These are phyloP conservation scores for Hondaea fermentalgiana DNA, from an alignment of 108 stramenopile genomes.

Conservation along the genomic window DNA sequence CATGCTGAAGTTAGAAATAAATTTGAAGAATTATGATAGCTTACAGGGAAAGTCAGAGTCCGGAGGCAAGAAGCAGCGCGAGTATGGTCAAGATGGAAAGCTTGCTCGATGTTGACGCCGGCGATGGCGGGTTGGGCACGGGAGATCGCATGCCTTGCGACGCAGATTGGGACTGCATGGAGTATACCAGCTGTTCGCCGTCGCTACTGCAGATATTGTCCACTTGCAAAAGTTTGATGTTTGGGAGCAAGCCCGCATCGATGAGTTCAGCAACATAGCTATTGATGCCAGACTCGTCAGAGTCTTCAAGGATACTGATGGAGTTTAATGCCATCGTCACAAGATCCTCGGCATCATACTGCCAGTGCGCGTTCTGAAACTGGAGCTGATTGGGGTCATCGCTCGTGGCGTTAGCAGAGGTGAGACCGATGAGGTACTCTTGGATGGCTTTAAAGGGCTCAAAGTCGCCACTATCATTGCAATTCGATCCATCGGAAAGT, in stretches of 20 bases:
- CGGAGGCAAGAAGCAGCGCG: too few species aligned
- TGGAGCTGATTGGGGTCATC: background rate
- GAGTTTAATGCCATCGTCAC: too few species aligned
- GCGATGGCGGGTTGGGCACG: background rate
- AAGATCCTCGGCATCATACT: background rate
- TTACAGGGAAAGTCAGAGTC: too few species aligned
- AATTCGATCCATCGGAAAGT: background rate
- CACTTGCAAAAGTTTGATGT: background rate
- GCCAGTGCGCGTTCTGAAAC: background rate
- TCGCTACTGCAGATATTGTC: background rate
- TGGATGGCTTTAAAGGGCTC: background rate
- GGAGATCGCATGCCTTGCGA: background rate
- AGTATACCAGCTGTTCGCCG: background rate
- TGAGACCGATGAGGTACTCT: background rate
- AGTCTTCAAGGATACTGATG: background rate
- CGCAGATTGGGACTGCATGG: background rate
- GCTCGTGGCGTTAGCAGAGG: background rate
- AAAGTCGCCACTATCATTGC: background rate
- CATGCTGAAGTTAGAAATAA: background rate
- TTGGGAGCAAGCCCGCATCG: background rate
- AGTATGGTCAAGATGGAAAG: background rate
- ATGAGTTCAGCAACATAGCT: background rate
- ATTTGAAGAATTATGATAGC: background rate
- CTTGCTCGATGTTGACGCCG: background rate
- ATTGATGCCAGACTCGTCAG: background rate